phyloP scores from a whole-genome alignment of 768 basidiomycete species.

The Lyophyllum decastes region DNA sequence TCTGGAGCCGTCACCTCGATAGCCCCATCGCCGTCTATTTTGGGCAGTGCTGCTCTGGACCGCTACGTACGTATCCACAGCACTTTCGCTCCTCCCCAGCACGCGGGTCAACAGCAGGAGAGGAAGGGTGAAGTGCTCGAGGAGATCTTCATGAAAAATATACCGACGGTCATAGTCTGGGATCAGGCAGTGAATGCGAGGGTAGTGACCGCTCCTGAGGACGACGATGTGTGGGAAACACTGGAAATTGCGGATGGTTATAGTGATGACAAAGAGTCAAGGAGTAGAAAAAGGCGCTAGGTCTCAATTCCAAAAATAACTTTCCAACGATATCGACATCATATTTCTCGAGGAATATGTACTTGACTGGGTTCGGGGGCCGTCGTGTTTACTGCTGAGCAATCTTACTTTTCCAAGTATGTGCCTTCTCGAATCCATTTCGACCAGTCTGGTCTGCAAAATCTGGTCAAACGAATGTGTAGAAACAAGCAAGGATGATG shows the following conservation, averaged over 20 bases:
- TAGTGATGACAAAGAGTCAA: conserved; percentile 25
- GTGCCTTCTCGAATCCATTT: conserved; percentile 93
- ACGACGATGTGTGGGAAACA: conserved; percentile 69
- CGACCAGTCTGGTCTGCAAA: conserved; percentile 62
- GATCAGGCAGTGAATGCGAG: conserved; percentile 35
- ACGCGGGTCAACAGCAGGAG: conserved; percentile 51
- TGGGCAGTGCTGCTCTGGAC: conserved; percentile 69
- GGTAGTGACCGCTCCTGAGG: conserved; percentile 28
- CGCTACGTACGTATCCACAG: conserved; percentile 73
- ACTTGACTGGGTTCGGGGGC: background rate
- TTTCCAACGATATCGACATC: background rate
- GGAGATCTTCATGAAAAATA: conserved; percentile 62
- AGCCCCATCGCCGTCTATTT: conserved; percentile 49
- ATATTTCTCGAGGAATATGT: no score
- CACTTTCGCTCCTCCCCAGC: conserved; percentile 49
- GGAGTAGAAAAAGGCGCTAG: conserved; percentile 23
- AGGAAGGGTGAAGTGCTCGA: conserved; percentile 61
- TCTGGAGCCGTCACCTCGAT: conserved; percentile 71
- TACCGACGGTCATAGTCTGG: conserved; percentile 68
- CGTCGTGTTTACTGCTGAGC: conserved; percentile 39
- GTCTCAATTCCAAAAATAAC: background rate
- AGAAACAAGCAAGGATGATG: conserved; percentile 14
- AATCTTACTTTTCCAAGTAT: conserved; percentile 85
- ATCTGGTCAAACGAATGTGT: conserved; percentile 7
- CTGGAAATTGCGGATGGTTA: conserved; percentile 56